A percentile compares a stretch with the other conserved stretches of the same genome.
Conservation (phyloP, 208 protist species). For the Leishmania amazonensis region DNA sequence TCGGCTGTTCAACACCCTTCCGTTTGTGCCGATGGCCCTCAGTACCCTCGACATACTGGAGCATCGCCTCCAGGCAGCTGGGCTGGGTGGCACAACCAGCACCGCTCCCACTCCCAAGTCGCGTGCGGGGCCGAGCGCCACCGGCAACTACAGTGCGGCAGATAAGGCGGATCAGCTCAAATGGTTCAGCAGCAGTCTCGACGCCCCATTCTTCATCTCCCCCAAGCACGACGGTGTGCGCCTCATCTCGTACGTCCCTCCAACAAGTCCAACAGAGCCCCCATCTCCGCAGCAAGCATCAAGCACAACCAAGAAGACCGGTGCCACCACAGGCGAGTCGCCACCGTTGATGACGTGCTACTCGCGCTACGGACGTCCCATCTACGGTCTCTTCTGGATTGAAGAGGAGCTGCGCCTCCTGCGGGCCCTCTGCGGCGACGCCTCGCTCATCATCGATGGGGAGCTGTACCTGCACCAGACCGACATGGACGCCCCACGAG, state of each 20-base stretch:
- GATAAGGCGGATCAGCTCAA: conserved; percentile 20
- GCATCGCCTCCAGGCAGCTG: conserved; percentile 21
- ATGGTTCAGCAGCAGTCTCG: conserved; percentile 35
- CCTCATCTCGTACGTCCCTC: conserved; percentile 68
- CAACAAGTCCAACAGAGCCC: background rate
- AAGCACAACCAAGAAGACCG: background rate
- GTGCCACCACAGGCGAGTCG: background rate
- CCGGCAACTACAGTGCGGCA: background rate
- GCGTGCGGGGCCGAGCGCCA: background rate
- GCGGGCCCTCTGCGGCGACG: conserved; percentile 67
- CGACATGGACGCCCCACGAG: conserved; percentile 7
- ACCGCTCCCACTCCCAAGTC: background rate
- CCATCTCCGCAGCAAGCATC: background rate
- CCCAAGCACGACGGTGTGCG: conserved; percentile 90
- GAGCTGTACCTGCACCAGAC: conserved; percentile 85
- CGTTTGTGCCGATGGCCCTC: conserved; percentile 89
- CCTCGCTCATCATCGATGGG: conserved; percentile 70
- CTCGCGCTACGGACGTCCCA: conserved; percentile 75
- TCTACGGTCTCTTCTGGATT: conserved; percentile 85
- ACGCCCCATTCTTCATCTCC: conserved; percentile 77
- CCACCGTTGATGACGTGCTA: conserved; percentile 58
- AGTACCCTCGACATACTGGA: conserved; percentile 70
- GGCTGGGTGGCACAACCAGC: background rate
- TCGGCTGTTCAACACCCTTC: conserved; percentile 30
- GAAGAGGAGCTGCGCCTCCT: conserved; percentile 82